phyloP scores from a whole-genome alignment of 2,329 filamentous ascomycete genomes.

The Diaporthe amygdali region DNA sequence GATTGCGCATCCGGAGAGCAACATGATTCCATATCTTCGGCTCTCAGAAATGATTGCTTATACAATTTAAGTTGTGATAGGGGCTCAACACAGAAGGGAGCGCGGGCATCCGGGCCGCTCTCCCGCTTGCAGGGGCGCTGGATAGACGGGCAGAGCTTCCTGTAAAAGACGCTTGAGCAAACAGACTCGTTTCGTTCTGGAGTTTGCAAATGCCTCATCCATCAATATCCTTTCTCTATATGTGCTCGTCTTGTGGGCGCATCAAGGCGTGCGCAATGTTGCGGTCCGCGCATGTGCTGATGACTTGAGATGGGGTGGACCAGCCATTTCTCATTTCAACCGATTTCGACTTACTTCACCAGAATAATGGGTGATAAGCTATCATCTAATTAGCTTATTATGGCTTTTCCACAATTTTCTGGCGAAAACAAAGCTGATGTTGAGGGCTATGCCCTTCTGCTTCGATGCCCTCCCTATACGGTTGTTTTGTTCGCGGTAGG shows the following conservation, averaged over 20 bases:
- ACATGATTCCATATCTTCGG: too few species aligned
- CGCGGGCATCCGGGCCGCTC: background rate
- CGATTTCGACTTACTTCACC: too few species aligned
- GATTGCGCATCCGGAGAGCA: background rate
- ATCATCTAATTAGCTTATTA: too few species aligned
- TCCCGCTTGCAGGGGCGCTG: background rate
- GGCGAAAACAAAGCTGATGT: too few species aligned
- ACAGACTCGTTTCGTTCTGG: background rate
- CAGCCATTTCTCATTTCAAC: too few species aligned
- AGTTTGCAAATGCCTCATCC: background rate
- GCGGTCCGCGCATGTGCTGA: background rate
- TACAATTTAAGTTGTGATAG: background rate
- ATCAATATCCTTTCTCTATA: background rate
- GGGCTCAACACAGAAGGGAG: background rate
- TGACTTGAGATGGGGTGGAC: too few species aligned
- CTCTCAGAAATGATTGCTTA: background rate
- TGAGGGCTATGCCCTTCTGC: too few species aligned
- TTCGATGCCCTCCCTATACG: background rate
- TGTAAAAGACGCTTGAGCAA: background rate
- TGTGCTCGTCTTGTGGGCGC: background rate
- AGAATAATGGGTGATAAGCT: too few species aligned
- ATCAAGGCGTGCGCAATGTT: background rate
- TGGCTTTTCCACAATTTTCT: too few species aligned
- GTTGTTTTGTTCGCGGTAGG: background rate
- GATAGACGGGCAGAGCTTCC: conserved; percentile 3